phyloP scores from a whole-genome alignment of 2,329 filamentous ascomycete genomes.

The Phialemonium atrogriseum region DNA sequence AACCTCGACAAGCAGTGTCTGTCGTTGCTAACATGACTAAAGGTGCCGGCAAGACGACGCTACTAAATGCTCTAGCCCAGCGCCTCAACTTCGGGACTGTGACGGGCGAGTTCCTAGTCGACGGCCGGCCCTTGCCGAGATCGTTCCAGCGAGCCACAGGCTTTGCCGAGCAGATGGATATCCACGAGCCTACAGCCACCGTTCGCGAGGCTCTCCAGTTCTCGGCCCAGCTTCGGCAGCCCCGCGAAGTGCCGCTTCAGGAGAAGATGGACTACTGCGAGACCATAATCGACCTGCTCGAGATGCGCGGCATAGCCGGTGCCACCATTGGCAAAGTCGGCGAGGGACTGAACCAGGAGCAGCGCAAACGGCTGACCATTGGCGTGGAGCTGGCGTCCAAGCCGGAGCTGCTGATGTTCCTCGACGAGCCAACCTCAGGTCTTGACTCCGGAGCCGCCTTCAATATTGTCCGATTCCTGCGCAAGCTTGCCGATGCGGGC shows the following conservation, averaged over 20 bases:
- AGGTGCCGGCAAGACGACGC: conserved; percentile 69
- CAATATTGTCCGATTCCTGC: conserved; percentile 62
- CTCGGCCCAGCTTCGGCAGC: conserved; percentile 58
- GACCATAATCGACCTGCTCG: conserved; percentile 60
- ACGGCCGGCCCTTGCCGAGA: conserved; percentile 52
- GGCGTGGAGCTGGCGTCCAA: conserved; percentile 69
- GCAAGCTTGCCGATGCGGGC: conserved; percentile 46
- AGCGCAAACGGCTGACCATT: conserved; percentile 55
- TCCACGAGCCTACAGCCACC: conserved; percentile 58
- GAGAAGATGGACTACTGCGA: conserved; percentile 64
- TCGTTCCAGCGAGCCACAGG: conserved; percentile 65
- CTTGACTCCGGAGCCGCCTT: conserved; percentile 67
- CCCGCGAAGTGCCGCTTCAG: conserved; percentile 42
- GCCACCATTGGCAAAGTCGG: conserved; percentile 62
- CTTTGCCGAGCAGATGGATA: conserved; percentile 64
- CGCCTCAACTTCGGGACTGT: conserved; percentile 58
- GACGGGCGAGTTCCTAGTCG: conserved; percentile 61
- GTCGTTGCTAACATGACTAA: neutral
- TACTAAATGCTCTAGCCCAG: conserved; percentile 69
- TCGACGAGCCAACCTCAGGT: conserved; percentile 70
- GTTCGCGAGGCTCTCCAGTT: conserved; percentile 62
- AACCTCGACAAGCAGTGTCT: neutral
- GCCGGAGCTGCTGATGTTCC: conserved; percentile 62
- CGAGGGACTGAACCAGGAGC: conserved; percentile 46
- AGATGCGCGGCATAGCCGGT: conserved; percentile 59